Evolutionary conservation across 148 eudicot species (phyloP).

Genomic region (Chenopodium quinoa): DNA sequence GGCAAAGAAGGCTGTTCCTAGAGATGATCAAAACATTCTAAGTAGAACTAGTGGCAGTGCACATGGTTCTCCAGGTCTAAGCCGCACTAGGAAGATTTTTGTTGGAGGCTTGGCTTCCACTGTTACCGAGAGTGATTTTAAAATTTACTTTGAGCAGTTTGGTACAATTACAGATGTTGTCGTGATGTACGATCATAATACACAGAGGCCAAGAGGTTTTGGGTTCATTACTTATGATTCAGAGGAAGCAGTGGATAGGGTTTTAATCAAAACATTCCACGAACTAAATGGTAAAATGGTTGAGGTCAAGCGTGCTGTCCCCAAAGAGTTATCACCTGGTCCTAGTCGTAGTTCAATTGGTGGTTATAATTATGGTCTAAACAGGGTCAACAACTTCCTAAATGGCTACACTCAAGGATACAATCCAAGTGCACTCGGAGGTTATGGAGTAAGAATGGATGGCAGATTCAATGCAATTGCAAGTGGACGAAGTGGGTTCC

Average conservation of each 20-base stretch:
- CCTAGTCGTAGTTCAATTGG: slow-evolving; percentile 44
- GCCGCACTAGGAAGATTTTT: slow-evolving; percentile 67
- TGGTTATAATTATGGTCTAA: slow-evolving; percentile 45
- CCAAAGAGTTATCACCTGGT: slow-evolving; percentile 64
- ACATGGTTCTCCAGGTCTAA: slow-evolving; percentile 52
- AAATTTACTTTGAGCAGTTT: slow-evolving; percentile 60
- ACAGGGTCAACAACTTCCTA: slow-evolving; percentile 42
- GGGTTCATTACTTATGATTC: slow-evolving; percentile 68
- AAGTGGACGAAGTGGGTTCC: slow-evolving; percentile 50
- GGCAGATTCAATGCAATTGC: slow-evolving; percentile 45
- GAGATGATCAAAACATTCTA: slow-evolving; percentile 54
- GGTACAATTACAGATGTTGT: slow-evolving; percentile 71
- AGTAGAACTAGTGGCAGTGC: slow-evolving; percentile 50
- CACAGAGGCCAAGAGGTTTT: slow-evolving; percentile 74
- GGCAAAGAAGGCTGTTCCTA: slow-evolving; percentile 73
- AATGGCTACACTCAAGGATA: slow-evolving; percentile 56
- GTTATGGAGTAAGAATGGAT: slow-evolving; percentile 62
- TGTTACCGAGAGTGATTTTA: slow-evolving; percentile 60
- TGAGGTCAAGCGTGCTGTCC: slow-evolving; percentile 72
- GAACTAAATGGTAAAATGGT: slow-evolving; percentile 70
- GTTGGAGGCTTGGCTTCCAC: slow-evolving; percentile 73
- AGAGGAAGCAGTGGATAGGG: slow-evolving; percentile 70
- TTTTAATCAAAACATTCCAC: slow-evolving; percentile 53
- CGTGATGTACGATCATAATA: slow-evolving; percentile 72
- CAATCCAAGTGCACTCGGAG: slow-evolving; percentile 44